These are phyloP conservation scores for Neocatenulostroma microsporum DNA, from an alignment of 2,329 filamentous ascomycete genomes.

Conservation along the genomic window DNA sequence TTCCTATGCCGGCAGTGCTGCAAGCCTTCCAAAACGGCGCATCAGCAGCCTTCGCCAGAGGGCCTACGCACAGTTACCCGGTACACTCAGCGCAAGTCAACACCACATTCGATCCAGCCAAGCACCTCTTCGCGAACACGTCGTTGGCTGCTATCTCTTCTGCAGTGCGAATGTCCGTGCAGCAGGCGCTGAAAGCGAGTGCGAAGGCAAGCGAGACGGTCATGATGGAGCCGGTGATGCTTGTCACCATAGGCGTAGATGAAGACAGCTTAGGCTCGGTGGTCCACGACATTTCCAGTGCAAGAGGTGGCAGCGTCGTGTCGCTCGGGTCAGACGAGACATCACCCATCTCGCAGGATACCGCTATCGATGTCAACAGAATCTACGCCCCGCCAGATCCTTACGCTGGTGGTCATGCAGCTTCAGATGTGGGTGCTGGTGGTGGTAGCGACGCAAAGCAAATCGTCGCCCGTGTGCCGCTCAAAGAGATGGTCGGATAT, in stretches of 20 bases:
- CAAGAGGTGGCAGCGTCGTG: constrained; percentile 65
- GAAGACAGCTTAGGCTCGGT: constrained; percentile 74
- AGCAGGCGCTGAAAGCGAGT: constrained; percentile 58
- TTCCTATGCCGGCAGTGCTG: constrained; percentile 44
- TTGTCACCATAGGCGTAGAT: constrained; percentile 75
- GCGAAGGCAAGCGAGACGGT: constrained; percentile 46
- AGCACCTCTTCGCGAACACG: constrained; percentile 60
- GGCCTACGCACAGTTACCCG: constrained; percentile 71
- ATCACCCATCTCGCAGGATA: constrained; percentile 16
- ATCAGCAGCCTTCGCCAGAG: constrained; percentile 73
- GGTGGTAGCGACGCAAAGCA: constrained; percentile 36
- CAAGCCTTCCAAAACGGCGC: constrained; percentile 66
- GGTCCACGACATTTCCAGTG: constrained; percentile 70
- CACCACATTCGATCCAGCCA: constrained; percentile 58
- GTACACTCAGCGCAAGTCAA: constrained; percentile 67
- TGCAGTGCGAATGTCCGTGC: constrained; percentile 60
- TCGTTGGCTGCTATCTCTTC: constrained; percentile 61
- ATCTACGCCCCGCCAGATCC: constrained; percentile 88
- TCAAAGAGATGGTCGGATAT: constrained; percentile 97
- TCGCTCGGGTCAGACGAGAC: constrained; percentile 49
- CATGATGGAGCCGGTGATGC: constrained; percentile 91
- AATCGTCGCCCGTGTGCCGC: constrained; percentile 78
- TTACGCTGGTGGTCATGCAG: constrained; percentile 43
- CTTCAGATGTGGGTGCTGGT: constrained; percentile 13
- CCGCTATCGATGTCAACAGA: constrained; percentile 57